Base-by-base conservation (phyloP, 1,284 basidiomycete species). In the Bondarzewia mesenterica region DNA sequence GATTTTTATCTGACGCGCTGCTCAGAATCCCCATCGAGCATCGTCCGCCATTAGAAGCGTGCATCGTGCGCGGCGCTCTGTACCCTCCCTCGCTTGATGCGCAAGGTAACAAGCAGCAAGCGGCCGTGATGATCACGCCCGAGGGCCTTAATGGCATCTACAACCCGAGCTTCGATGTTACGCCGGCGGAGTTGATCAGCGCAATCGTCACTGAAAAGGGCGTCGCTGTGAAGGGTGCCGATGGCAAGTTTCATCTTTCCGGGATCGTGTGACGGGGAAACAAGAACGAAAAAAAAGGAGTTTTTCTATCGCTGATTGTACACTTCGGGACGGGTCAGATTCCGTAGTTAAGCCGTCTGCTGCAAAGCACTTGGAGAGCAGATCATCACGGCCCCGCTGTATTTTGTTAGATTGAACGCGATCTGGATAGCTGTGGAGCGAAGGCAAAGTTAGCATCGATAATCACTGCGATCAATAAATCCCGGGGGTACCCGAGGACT, bases 131-230 rank as follows among this genome's bases (percentile, higher is more conserved):
- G 75, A 76, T 89, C 48, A 89, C 88, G 0, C 84, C 88, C 0
- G 69, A 75, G 35, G 79, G 74, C 4, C 67, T 88, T 15, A 67
- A 75, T 49, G 79, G 73, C 47, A 79, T 93, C 7, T 93, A 93
- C 66, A 96, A 95, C 65, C 92, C 93, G 3, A 89, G 86, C 53
- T 96, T 95, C 63, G 93, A 95, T 61, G 91, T 96, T 15, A 95
- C 93, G 0, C 92, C 93, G 1, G 89, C 91, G 1, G 84, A 89
- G 54, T 65, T 82, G 42, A 87, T 87, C 50, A 81, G 77, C 8
- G 88, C 87, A n/a, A 87, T 93, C 45, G 89, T 92, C 5, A 93
- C 90, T 4, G 90, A 93, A 69, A 92, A 85, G 60, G 90, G 91
- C 10, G 89, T 93, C 10, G 87, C 87, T 3, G 77, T 82, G 50